Evolutionary conservation across 1,284 basidiomycete species (phyloP), one percentile per base, ranked within the genome.

Genomic region (Ganoderma meredithae): DNA sequence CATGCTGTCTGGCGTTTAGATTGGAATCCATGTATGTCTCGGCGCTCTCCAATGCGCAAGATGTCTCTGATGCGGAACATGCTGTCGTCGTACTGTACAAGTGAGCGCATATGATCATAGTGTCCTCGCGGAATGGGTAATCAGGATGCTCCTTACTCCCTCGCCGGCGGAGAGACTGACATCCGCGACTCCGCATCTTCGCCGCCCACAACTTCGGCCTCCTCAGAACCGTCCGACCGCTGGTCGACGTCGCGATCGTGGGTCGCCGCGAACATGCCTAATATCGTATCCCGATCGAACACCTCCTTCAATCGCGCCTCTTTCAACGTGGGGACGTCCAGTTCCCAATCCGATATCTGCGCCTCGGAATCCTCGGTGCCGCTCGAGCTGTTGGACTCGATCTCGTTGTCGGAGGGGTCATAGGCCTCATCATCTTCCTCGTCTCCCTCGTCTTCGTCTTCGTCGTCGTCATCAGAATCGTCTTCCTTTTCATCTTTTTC

Each of bases 261-360:
- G 22, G 17, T 56, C 27, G 60, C 41, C 27, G 33, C 33, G 60
- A 62, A 70, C 60, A 70, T 65, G 1, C 19, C 40, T 25, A 70
- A 27, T 4, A 67, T 44, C 22, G 60, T 60, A 17, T 64, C 47
- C 6, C 63, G 63, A 33, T 66, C 65, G 13, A 56, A 64, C 17
- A 58, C 58, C 33, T 66, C 63, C 15, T 53, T 41, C 10, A 64
- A 52, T 19, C 44, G 43, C 55, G 60, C 63, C 27, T 63, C 59
- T 43, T 25, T 49, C 52, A 59, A 10, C 40, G 47, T 49, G 17
- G 15, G 10, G 8, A 49, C 12, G 22, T 64, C 36, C 22, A 49
- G 47, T 60, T 68, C 67, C 67, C 40, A 43, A 10, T 64, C 67
- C 22, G 62, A 55, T 17, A 68, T 68, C 41, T 64, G 36, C 22